Percentiles rank a stretch among this genome's conserved stretches.
Evolutionary conservation across 192 early-diverging fungal species (phyloP).

Genomic region (Allomyces arbusculus): DNA sequence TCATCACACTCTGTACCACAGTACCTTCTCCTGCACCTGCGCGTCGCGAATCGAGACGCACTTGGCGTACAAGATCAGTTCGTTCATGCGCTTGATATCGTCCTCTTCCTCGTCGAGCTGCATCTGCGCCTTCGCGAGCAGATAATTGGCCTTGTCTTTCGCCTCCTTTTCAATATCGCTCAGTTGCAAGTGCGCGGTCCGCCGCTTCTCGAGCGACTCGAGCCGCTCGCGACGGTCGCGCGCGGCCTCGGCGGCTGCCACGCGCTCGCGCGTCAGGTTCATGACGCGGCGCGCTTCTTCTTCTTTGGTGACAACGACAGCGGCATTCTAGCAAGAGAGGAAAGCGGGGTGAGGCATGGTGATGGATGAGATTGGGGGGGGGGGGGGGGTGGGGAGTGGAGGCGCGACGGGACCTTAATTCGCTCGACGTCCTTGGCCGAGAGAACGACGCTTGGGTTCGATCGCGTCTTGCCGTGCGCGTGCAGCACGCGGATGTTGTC

Average conservation of each 20-base stretch:
- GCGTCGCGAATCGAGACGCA: constrained; percentile 36
- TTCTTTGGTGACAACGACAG: constrained; percentile 14
- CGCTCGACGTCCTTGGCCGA: not conserved
- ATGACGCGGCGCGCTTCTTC: constrained; percentile 14
- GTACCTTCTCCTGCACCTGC: constrained; percentile 37
- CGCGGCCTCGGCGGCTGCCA: constrained; percentile 17
- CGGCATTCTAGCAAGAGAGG: not conserved
- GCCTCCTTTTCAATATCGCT: constrained; percentile 26
- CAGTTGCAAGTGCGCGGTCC: constrained; percentile 24
- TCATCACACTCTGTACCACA: too few relatives aligned
- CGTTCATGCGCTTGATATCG: constrained; percentile 44
- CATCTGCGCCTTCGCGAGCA: constrained; percentile 32
- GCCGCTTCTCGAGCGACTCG: constrained; percentile 25
- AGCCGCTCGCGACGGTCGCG: constrained; percentile 20
- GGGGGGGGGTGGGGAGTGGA: too few relatives aligned
- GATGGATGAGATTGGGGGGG: too few relatives aligned
- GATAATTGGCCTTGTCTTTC: constrained; percentile 29
- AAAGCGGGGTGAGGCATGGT: too few relatives aligned
- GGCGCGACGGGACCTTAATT: not conserved
- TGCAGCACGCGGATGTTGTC: constrained; percentile 31
- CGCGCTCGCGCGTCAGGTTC: constrained; percentile 10
- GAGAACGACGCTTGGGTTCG: not conserved
- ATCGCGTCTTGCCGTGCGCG: constrained; percentile 13
- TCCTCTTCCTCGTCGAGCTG: constrained; percentile 45
- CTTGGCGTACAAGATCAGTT: constrained; percentile 41